A percentile compares a stretch with the other conserved stretches of the same genome.
Conservation (phyloP, 2,329 filamentous ascomycete genomes). For the Metarhizium brunneum region DNA sequence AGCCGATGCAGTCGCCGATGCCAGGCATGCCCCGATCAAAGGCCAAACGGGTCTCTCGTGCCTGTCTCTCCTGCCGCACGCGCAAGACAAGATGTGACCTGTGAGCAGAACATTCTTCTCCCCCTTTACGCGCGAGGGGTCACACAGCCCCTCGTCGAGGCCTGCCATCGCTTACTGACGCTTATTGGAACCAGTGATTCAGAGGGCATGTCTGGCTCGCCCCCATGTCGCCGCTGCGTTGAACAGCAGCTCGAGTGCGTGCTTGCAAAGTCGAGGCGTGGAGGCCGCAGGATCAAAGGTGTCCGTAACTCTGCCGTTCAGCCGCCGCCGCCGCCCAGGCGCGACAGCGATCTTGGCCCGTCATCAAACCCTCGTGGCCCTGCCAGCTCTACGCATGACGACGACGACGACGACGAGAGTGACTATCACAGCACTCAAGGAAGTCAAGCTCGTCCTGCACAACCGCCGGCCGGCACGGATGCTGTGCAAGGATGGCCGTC, state of each 20-base stretch:
- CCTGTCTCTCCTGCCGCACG: slow-evolving; percentile 21
- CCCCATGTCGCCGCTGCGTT: slow-evolving; percentile 28
- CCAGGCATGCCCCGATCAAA: slow-evolving; percentile 9
- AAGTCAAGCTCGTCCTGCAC: slow-evolving; percentile 1
- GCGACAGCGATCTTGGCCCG: background rate
- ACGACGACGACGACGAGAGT: slow-evolving; percentile 7
- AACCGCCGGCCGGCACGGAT: background rate
- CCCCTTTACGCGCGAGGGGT: background rate
- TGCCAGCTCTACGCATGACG: background rate
- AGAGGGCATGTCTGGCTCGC: slow-evolving; percentile 23
- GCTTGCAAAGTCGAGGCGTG: slow-evolving; percentile 29
- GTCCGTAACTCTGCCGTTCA: slow-evolving; percentile 7
- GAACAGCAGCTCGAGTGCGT: slow-evolving; percentile 28
- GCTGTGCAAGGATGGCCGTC: slow-evolving; percentile 8
- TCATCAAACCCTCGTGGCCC: background rate
- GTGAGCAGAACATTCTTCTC: slow-evolving; percentile 12
- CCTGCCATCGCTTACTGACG: slow-evolving; percentile 5
- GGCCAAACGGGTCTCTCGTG: slow-evolving; percentile 21
- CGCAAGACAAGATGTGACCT: slow-evolving; percentile 24
- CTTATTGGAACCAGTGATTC: slow-evolving; percentile 15
- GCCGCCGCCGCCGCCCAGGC: background rate
- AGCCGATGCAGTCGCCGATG: slow-evolving; percentile 11
- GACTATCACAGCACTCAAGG: slow-evolving; percentile 4
- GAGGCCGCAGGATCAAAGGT: slow-evolving; percentile 25
- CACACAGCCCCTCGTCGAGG: background rate